Base-by-base conservation (phyloP, 331 rosid genomes). In the Acacia pycnantha region DNA sequence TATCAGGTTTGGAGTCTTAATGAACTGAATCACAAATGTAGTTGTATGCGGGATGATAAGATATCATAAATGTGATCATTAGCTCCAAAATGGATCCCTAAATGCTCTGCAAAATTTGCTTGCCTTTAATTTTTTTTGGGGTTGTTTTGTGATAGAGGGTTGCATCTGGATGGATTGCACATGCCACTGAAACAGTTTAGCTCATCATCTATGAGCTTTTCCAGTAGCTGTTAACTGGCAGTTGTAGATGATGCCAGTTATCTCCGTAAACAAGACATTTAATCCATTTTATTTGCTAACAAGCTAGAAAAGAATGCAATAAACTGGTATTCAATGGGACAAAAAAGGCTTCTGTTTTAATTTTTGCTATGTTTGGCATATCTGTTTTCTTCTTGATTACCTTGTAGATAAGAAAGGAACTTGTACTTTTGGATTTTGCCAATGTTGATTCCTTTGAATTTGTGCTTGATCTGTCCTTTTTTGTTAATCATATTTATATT, bases 1-100 rank as follows among this genome's bases (percentile, higher is more conserved):
- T 93, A 89, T 87, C 90, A 92, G 97, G 98, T 95, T 29, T 71
- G 78, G 53, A 62, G 76, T 50, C 76, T 77, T 40, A 81, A 56
- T 79, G 81, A 68, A 48, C 27, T 65, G 69, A 72, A 68, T 65
- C 12, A 53, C 48, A 48, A 33, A 33, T 73, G 76, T 77, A 59
- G 31, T 56, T 41, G 68, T 80, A 27, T 66, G 69, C 26, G 61
- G 70, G 70, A 58, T 68, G 66, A 77, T 35, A 66, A 73, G 74
- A 64, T 71, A 66, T 31, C 26, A 12, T 65, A 76, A 74, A 72
- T 81, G 11, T 77, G 50, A 67, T 72, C 47, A 44, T 40, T 56
- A 29, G 41, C 40, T 78, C 41, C 78, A 22, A 9, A 0, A 19
- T 62, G 47, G 40, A 58, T 68, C 37, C 48, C 58, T 41, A 18